Conservation (phyloP, 805 yeast species). For the Wickerhamiella brachini region DNA sequence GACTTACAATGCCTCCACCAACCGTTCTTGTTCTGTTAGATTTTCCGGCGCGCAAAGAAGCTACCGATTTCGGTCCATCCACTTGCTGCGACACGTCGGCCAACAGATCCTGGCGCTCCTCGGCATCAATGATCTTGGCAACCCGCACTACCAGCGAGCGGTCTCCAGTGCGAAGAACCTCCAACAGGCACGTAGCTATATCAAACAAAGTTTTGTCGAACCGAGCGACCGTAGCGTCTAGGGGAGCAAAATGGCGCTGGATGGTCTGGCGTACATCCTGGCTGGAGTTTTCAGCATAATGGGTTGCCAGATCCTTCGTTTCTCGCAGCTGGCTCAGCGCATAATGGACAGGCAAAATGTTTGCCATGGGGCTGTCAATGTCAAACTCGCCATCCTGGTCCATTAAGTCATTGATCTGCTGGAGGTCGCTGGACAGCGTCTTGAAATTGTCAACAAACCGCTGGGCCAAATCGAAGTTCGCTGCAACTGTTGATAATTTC, state of each 20-base stretch:
- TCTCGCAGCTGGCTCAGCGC: constrained; percentile 58
- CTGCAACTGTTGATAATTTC: constrained; percentile 52
- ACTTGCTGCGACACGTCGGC: constrained; percentile 22
- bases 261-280: constrained; percentile 60
- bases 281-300: constrained; percentile 37
- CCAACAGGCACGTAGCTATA: constrained; percentile 56
- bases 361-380: constrained; percentile 33
- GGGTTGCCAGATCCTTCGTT: constrained; percentile 58
- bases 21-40: not conserved
- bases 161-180: constrained; percentile 58
- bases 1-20: constrained; percentile 1
- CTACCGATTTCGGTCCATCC: not conserved
- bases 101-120: constrained; percentile 64
- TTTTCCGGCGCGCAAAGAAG: not conserved
- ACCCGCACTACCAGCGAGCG: constrained; percentile 52
- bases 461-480: constrained; percentile 57
- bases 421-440: constrained; percentile 38
- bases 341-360: constrained; percentile 55
- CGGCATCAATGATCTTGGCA: constrained; percentile 66
- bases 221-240: constrained; percentile 35
- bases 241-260: constrained; percentile 38
- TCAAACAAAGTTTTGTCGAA: constrained; percentile 53
- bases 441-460: constrained; percentile 49
- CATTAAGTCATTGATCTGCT: constrained; percentile 39
- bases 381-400: constrained; percentile 32